Base-by-base conservation (phyloP, 441 rosid species). In the Pelargonium myrrhifolium region DNA sequence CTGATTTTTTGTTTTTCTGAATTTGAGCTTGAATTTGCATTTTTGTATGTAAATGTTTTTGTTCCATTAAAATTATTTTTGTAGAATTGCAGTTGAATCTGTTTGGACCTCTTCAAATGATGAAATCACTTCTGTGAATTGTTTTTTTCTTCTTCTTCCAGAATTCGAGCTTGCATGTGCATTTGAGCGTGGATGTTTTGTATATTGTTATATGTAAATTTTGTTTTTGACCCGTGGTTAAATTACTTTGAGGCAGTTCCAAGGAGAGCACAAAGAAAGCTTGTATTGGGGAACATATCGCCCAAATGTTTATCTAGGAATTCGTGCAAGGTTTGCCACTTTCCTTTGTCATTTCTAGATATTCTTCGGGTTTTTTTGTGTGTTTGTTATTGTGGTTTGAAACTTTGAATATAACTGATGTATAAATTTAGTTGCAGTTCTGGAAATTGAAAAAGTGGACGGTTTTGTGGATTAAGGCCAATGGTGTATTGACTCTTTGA, bases 241-340 rank as follows among this genome's bases (percentile, higher is more conserved):
- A 15, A 40, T 20, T 63, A 47, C 49, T 24, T 0, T 68, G 21
- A 71, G 70, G 43, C 81, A 92, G 99, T 94, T 92, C 78, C 97
- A 92, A 71, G 97, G 96, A 0, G 94, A 88, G 68, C 98, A 90
- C 43, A 87, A 75, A 68, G 99, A 92, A 87, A 86, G 90, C 82
- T 81, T 95, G 75, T 89, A 95, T 65, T 90, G 99, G 99, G 99
- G 99, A 74, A 95, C 98, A 11, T 95, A 90, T 73, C 88, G 98
- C 43, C 97, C 98, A 79, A 88, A 92, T 69, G 89, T 87, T 80
- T 92, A 92, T 78, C 77, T 92, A 42, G 99, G 98, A 62, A 83
- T 92, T 82, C 97, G 99, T 7, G 88, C 97, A 4, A 92, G 99
- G 98, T 87, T 63, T 63, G 26, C 56, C 31, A 31, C 65, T 4